phyloP scores from a whole-genome alignment of 2,329 filamentous ascomycete species.

The Mycogone perniciosa region DNA sequence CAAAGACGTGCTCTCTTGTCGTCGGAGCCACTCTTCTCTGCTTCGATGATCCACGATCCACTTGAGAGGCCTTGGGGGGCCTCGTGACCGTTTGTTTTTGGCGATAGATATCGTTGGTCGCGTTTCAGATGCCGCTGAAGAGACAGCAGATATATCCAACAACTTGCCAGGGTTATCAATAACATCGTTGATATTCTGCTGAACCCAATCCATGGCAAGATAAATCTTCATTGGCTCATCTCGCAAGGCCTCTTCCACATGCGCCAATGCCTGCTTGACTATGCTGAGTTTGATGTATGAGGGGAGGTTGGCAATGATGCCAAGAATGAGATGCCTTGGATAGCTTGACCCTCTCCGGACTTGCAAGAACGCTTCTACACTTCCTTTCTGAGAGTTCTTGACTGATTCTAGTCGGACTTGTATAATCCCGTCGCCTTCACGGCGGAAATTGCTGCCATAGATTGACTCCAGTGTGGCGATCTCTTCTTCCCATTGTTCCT shows the following conservation, averaged over 20 bases:
- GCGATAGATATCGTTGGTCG: conserved; percentile 24
- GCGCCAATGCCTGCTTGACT: conserved; percentile 66
- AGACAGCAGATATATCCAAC: conserved; percentile 74
- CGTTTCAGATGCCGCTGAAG: conserved; percentile 58
- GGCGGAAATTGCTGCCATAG: conserved; percentile 66
- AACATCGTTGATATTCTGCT: conserved; percentile 74
- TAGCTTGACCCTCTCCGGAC: conserved; percentile 70
- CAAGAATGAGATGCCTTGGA: conserved; percentile 63
- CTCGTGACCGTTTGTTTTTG: conserved; percentile 28
- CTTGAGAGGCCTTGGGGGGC: conserved; percentile 52
- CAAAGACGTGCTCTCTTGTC: conserved; percentile 59
- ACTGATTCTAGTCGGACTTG: conserved; percentile 60
- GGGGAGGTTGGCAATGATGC: conserved; percentile 65
- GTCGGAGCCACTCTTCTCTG: conserved; percentile 61
- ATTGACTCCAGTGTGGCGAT: conserved; percentile 78
- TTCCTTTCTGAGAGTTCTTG: conserved; percentile 41
- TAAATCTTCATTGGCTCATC: conserved; percentile 89
- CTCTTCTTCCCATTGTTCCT: conserved; percentile 78
- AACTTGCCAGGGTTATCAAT: conserved; percentile 79
- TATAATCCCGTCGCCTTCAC: conserved; percentile 57
- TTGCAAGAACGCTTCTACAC: conserved; percentile 53
- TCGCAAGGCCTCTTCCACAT: conserved; percentile 62
- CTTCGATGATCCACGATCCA: conserved; percentile 57
- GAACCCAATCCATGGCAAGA: conserved; percentile 84
- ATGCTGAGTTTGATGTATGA: conserved; percentile 92